Conservation (phyloP, 1,284 basidiomycete genomes). For the Meira nashicola region DNA sequence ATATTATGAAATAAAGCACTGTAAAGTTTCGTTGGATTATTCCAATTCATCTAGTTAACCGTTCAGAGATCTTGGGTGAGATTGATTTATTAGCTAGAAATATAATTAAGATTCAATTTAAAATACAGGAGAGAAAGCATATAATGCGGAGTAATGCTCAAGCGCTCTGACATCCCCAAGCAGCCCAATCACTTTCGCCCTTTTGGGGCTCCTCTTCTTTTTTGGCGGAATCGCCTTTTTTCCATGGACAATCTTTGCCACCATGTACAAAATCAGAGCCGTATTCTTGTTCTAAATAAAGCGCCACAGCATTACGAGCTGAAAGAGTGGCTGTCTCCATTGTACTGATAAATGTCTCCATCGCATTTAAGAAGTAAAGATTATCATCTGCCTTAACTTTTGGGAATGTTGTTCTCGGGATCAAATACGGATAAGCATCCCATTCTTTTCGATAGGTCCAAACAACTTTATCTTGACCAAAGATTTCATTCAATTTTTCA, state of each 20-base stretch:
- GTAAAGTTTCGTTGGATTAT: no score
- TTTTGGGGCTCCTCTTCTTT: constrained; percentile 15
- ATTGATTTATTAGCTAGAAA: no score
- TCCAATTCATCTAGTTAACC: no score
- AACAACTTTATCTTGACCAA: constrained; percentile 22
- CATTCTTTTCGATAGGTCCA: constrained; percentile 79
- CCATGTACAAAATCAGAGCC: constrained; percentile 43
- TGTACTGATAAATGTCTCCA: constrained; percentile 61
- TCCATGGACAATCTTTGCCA: constrained; percentile 25
- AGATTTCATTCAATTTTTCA: constrained; percentile 61
- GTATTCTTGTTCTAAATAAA: constrained; percentile 36
- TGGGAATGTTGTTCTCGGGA: constrained; percentile 67
- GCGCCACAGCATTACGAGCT: constrained; percentile 64
- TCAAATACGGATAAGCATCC: constrained; percentile 61
- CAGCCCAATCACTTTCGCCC: constrained; percentile 31
- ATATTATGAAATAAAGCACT: no score
- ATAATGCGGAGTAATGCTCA: not conserved
- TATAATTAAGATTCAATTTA: no score
- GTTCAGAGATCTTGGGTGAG: no score
- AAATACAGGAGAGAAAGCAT: no score
- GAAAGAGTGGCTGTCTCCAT: constrained; percentile 90
- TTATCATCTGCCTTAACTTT: constrained; percentile 69
- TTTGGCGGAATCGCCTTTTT: constrained; percentile 8
- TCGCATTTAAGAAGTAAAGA: constrained; percentile 81
- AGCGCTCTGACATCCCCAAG: constrained; percentile 40